Percentiles rank a stretch among this genome's conserved stretches.
Evolutionary conservation across 2,329 filamentous ascomycete genomes (phyloP).

Genomic region (Phyllosticta capitalensis): DNA sequence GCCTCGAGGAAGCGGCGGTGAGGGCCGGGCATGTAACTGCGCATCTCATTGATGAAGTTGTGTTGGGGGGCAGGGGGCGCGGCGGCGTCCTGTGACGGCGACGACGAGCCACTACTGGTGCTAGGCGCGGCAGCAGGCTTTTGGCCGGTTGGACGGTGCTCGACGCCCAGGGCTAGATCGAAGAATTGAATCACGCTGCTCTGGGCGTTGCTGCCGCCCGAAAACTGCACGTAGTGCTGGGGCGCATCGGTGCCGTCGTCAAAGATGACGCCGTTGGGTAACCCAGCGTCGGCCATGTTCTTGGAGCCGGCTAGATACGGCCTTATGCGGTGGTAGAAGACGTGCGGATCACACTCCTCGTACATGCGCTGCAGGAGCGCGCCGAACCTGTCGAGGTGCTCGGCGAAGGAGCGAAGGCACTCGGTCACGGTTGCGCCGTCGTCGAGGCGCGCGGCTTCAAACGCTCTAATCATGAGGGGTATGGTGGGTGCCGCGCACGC

Average conservation of each 20-base stretch:
- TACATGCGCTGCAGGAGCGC: constrained; percentile 79
- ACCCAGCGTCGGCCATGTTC: constrained; percentile 91
- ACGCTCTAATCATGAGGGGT: constrained; percentile 78
- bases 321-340: constrained; percentile 94
- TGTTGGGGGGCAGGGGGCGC: constrained; percentile 46
- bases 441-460: constrained; percentile 63
- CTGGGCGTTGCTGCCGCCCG: constrained; percentile 92
- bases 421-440: constrained; percentile 64
- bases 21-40: constrained; percentile 88
- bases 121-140: constrained; percentile 32
- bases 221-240: constrained; percentile 67
- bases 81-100: constrained; percentile 31
- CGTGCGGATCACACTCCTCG: constrained; percentile 84
- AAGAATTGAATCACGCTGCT: constrained; percentile 97
- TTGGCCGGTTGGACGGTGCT: constrained; percentile 82
- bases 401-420: constrained; percentile 73
- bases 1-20: constrained; percentile 84
- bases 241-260: constrained; percentile 61
- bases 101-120: neutral
- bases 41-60: constrained; percentile 96
- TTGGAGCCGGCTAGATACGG: constrained; percentile 93
- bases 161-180: constrained; percentile 79
- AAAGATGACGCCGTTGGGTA: constrained; percentile 80
- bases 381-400: constrained; percentile 77
- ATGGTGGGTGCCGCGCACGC: constrained; percentile 81